phyloP scores from a whole-genome alignment of 345 rosid genomes.

The Acer campestre region DNA sequence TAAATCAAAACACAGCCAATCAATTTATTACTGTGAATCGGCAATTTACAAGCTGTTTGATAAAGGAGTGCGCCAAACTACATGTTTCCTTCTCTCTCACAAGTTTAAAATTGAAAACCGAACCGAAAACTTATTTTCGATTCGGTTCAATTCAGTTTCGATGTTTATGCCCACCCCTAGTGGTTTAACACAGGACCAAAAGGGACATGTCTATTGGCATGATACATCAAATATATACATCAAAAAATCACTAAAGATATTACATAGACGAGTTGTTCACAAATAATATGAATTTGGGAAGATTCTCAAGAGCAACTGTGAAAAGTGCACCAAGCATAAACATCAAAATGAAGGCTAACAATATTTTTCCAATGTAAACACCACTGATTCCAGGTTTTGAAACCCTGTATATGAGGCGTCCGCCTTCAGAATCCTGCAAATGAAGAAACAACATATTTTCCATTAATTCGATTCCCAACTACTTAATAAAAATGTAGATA shows the following conservation, averaged over 20 bases:
- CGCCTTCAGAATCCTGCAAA: constrained; percentile 39
- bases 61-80: too few relatives aligned
- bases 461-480: background rate
- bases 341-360: constrained; percentile 62
- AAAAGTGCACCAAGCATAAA: constrained; percentile 68
- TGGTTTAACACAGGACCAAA: background rate
- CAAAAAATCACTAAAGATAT: background rate
- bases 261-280: constrained; percentile 53
- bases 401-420: constrained; percentile 11
- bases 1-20: too few relatives aligned
- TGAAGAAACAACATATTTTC: constrained; percentile 1
- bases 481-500: background rate
- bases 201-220: background rate
- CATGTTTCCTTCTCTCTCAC: too few relatives aligned
- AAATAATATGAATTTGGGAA: constrained; percentile 55
- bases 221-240: background rate
- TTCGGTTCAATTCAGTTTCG: too few relatives aligned
- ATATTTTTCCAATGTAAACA: constrained; percentile 57
- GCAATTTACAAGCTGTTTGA: too few relatives aligned
- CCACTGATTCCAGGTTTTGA: constrained; percentile 24
- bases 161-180: too few relatives aligned
- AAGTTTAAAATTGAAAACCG: too few relatives aligned
- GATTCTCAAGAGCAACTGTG: constrained; percentile 77
- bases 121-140: too few relatives aligned
- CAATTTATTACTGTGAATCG: too few relatives aligned